Percentiles rank a stretch among this genome's conserved stretches.
Evolutionary conservation across 345 rosid species (phyloP).

Genomic region (Populus simonii): DNA sequence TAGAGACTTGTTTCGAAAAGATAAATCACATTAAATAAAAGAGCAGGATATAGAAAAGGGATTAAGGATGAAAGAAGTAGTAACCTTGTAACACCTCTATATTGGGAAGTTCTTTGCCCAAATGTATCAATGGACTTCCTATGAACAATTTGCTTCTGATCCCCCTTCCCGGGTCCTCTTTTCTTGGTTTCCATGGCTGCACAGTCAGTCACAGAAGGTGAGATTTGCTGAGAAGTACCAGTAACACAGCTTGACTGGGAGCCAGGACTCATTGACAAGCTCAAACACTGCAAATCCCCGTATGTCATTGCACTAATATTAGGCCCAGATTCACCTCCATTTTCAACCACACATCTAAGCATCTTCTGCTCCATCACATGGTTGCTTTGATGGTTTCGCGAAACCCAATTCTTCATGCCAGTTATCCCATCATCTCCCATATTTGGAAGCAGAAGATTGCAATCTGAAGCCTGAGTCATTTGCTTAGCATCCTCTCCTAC

Average conservation of each 20-base stretch:
- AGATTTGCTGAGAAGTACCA: slow-evolving; percentile 52
- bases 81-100: slow-evolving; percentile 95
- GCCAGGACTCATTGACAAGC: slow-evolving; percentile 97
- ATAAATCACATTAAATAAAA: not conserved
- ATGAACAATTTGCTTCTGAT: slow-evolving; percentile 77
- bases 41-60: not conserved
- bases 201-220: slow-evolving; percentile 45
- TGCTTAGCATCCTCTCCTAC: slow-evolving; percentile 27
- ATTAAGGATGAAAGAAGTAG: not conserved
- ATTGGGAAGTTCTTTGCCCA: slow-evolving; percentile 98
- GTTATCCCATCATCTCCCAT: slow-evolving; percentile 34
- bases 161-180: slow-evolving; percentile 65
- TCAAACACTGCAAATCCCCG: slow-evolving; percentile 78
- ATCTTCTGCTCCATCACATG: slow-evolving; percentile 51
- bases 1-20: too few relatives aligned
- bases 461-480: slow-evolving; percentile 28
- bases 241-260: slow-evolving; percentile 84
- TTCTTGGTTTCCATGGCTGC: slow-evolving; percentile 68
- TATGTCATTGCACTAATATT: slow-evolving; percentile 49
- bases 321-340: slow-evolving; percentile 37
- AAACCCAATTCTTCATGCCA: slow-evolving; percentile 41
- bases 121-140: slow-evolving; percentile 94
- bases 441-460: slow-evolving; percentile 40
- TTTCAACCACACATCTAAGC: slow-evolving; percentile 33
- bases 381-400: slow-evolving; percentile 41